A percentile compares a stretch with the other conserved stretches of the same genome.
Conservation (phyloP, 2,329 filamentous ascomycete genomes). For the Diaporthe destruens region DNA sequence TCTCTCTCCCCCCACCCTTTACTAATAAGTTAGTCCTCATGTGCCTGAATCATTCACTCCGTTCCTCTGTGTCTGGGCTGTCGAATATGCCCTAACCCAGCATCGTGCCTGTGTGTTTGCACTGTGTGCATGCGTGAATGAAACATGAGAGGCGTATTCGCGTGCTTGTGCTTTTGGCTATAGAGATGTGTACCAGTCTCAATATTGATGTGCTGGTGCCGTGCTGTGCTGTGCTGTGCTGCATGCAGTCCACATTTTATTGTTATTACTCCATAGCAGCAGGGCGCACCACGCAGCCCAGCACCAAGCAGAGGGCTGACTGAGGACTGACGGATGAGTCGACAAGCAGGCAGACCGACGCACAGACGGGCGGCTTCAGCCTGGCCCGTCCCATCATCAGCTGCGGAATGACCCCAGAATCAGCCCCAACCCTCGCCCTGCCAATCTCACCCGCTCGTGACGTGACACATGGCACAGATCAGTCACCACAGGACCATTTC, state of each 20-base stretch:
- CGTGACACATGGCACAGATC: slow-evolving; percentile 20
- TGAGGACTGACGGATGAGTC: neutral
- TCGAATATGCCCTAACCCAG: neutral
- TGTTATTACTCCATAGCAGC: slow-evolving; percentile 9
- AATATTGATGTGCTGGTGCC: no score
- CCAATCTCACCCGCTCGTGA: slow-evolving; percentile 18
- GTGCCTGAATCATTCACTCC: slow-evolving; percentile 5
- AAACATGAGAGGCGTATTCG: neutral
- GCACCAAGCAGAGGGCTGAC: neutral
- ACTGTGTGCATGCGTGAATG: neutral
- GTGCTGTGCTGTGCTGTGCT: slow-evolving; percentile 3
- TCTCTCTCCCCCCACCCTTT: no score
- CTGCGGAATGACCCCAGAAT: slow-evolving; percentile 27
- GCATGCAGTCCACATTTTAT: slow-evolving; percentile 14
- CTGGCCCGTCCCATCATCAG: slow-evolving; percentile 29
- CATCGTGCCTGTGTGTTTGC: neutral
- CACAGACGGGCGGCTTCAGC: slow-evolving; percentile 28
- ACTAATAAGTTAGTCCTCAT: neutral
- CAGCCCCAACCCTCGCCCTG: slow-evolving; percentile 24
- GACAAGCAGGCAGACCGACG: slow-evolving; percentile 12
- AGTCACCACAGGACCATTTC: neutral
- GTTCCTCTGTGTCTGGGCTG: neutral
- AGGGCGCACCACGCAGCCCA: neutral
- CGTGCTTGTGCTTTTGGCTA: neutral
- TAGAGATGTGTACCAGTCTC: neutral